Conservation (phyloP, 768 basidiomycete genomes). For the Tulasnella sp. region DNA sequence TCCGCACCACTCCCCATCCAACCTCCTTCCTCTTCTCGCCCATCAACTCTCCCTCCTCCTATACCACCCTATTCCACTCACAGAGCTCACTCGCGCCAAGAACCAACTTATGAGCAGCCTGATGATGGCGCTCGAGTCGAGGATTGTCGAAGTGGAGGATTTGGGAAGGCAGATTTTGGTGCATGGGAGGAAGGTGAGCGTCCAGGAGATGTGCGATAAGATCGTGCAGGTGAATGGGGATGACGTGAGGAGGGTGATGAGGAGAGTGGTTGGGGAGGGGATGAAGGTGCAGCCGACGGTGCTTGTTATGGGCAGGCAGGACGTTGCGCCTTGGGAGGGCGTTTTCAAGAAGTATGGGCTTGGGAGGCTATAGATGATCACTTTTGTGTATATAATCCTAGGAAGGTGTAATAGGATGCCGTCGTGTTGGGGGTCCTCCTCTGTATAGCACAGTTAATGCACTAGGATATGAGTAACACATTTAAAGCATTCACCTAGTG, state of each 20-base stretch:
- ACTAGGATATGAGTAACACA: too few relatives aligned
- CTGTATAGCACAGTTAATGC: too few relatives aligned
- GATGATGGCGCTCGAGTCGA: conserved; percentile 90
- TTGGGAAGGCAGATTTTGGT: conserved; percentile 87
- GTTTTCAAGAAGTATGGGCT: conserved; percentile 64
- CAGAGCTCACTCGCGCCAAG: conserved; percentile 77
- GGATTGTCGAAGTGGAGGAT: conserved; percentile 77
- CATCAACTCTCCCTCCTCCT: conserved; percentile 79
- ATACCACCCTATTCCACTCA: conserved; percentile 49
- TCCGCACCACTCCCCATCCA: conserved; percentile 42
- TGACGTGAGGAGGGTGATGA: conserved; percentile 66
- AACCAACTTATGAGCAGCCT: conserved; percentile 89
- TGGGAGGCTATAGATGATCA: conserved; percentile 22
- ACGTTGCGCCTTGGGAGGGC: conserved; percentile 54
- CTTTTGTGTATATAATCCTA: too few relatives aligned
- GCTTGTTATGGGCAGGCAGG: conserved; percentile 74
- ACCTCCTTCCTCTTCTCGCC: conserved; percentile 74
- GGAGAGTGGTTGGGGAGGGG: conserved; percentile 54
- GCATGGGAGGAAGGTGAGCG: conserved; percentile 72
- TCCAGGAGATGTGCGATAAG: conserved; percentile 83
- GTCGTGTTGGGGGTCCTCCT: too few relatives aligned
- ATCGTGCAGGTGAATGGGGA: conserved; percentile 66
- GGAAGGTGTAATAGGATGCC: too few relatives aligned
- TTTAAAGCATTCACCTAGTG: too few relatives aligned
- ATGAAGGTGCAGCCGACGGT: conserved; percentile 37